Conservation (phyloP, 352 stramenopile genomes). For the Globisporangium megalacanthum region DNA sequence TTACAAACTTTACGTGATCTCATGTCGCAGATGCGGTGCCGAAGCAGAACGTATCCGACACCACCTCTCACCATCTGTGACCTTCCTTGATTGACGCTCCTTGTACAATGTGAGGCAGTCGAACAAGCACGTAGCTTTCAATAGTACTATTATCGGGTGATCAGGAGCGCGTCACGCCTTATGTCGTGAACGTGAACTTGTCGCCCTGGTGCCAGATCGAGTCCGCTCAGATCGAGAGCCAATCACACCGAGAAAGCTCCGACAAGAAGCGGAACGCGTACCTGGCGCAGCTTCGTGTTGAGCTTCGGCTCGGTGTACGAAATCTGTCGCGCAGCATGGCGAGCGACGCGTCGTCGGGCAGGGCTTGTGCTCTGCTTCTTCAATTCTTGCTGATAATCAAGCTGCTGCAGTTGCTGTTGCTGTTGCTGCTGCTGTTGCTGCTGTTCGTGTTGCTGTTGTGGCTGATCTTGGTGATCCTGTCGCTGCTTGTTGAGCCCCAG, state of each 20-base stretch:
- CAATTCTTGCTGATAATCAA: no score
- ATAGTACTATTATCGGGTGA: background rate
- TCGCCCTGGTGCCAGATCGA: constrained; percentile 36
- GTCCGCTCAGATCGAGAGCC: background rate
- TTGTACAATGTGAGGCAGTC: background rate
- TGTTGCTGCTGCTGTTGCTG: background rate
- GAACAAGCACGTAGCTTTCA: background rate
- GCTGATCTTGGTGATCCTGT: background rate
- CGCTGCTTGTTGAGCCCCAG: constrained; percentile 11
- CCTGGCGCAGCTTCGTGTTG: constrained; percentile 77
- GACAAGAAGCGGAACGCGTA: constrained; percentile 14
- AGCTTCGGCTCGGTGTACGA: constrained; percentile 73
- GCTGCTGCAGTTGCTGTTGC: background rate
- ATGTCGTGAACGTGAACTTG: constrained; percentile 75
- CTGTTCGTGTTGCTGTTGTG: background rate
- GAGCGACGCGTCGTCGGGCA: constrained; percentile 20
- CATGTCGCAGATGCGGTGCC: constrained; percentile 10
- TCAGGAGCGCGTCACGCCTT: constrained; percentile 25
- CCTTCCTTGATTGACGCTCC: background rate
- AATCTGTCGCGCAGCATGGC: constrained; percentile 24
- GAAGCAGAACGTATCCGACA: background rate
- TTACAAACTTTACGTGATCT: constrained; percentile 8
- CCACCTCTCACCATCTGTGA: background rate
- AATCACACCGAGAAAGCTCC: background rate
- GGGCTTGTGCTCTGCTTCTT: constrained; percentile 3